Evolutionary conservation across 305 asterid species (phyloP).

Genomic region (Fraxinus latifolia): DNA sequence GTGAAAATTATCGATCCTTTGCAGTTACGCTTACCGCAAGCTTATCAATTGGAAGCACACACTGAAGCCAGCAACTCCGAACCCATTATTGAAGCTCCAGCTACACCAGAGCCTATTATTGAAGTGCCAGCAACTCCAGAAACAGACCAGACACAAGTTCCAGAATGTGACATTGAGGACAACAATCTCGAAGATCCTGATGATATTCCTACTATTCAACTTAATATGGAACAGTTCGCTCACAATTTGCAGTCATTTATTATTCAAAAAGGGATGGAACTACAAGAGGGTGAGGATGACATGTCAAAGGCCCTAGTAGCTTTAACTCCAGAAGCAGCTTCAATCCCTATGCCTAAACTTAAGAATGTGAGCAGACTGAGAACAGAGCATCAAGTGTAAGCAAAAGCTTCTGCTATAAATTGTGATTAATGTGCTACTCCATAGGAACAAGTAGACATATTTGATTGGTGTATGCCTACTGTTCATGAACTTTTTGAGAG

Average conservation of each 20-base stretch:
- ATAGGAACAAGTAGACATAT: slow-evolving; percentile 12
- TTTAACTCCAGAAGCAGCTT: slow-evolving; percentile 82
- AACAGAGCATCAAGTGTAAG: slow-evolving; percentile 99
- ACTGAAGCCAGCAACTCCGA: slow-evolving; percentile 39
- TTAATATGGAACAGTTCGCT: slow-evolving; percentile 77
- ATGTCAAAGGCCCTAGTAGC: slow-evolving; percentile 92
- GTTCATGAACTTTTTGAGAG: neutral
- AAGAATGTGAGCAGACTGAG: slow-evolving; percentile 85
- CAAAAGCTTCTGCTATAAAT: slow-evolving; percentile 24
- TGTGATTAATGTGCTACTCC: slow-evolving; percentile 9
- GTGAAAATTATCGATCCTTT: slow-evolving; percentile 39
- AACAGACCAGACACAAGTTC: slow-evolving; percentile 38
- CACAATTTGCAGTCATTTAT: slow-evolving; percentile 70
- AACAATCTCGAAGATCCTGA: slow-evolving; percentile 58
- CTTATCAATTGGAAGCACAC: slow-evolving; percentile 29
- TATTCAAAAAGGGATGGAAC: slow-evolving; percentile 54
- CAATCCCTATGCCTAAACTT: slow-evolving; percentile 89
- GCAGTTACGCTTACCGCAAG: slow-evolving; percentile 55
- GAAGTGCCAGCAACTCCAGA: slow-evolving; percentile 81
- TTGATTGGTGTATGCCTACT: slow-evolving; percentile 14
- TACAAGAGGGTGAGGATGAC: slow-evolving; percentile 60
- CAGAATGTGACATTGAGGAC: slow-evolving; percentile 65
- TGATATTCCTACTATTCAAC: slow-evolving; percentile 83
- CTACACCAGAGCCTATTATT: slow-evolving; percentile 37
- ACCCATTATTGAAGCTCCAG: slow-evolving; percentile 46